Evolutionary conservation across 2,329 filamentous ascomycete genomes (phyloP).

Genomic region (Cryoendolithus antarcticus): DNA sequence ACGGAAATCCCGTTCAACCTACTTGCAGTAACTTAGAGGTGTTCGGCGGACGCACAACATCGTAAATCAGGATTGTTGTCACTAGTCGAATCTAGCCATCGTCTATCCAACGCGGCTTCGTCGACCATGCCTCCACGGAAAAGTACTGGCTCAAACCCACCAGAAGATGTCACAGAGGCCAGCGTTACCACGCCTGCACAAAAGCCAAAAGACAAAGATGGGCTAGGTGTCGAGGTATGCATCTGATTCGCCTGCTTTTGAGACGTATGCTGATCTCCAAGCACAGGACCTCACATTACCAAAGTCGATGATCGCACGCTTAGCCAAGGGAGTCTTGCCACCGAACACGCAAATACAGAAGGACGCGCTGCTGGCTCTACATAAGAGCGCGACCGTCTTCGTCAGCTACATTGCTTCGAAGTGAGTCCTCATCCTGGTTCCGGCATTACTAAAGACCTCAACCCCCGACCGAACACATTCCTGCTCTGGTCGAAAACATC

Average conservation of each 20-base stretch:
- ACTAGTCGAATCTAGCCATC: not conserved
- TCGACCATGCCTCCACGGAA: slow-evolving; percentile 34
- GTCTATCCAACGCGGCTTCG: not conserved
- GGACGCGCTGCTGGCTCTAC: slow-evolving; percentile 67
- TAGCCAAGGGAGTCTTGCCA: slow-evolving; percentile 69
- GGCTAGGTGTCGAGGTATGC: slow-evolving; percentile 32
- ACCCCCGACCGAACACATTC: too few relatives aligned
- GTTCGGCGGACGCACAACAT: too few relatives aligned
- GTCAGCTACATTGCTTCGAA: slow-evolving; percentile 66
- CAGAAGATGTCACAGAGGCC: slow-evolving; percentile 20
- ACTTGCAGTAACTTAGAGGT: too few relatives aligned
- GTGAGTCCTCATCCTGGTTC: slow-evolving; percentile 37
- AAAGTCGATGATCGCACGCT: slow-evolving; percentile 66
- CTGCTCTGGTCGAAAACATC: too few relatives aligned
- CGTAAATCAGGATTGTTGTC: not conserved
- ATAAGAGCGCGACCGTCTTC: slow-evolving; percentile 72
- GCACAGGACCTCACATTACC: slow-evolving; percentile 62
- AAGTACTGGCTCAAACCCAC: slow-evolving; percentile 26
- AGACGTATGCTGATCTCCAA: slow-evolving; percentile 1
- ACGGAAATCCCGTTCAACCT: too few relatives aligned
- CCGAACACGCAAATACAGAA: slow-evolving; percentile 74
- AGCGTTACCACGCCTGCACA: slow-evolving; percentile 9
- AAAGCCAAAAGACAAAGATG: slow-evolving; percentile 22
- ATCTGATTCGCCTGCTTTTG: not conserved
- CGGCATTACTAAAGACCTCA: too few relatives aligned